Conservation (phyloP, 176 grass and related monocot species). For the Canna indica region DNA sequence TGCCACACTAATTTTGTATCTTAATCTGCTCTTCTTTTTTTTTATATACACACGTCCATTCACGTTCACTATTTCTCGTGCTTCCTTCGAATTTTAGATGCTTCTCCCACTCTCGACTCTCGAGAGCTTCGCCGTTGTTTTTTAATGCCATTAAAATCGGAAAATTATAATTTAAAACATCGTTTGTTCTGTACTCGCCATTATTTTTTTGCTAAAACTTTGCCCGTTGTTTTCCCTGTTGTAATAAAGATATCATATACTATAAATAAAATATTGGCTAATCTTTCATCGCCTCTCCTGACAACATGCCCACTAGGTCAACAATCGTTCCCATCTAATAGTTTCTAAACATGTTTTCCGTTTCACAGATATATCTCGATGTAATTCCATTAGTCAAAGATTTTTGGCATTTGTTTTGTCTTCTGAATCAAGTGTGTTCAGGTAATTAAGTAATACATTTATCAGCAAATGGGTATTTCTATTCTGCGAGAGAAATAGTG, state of each 20-base stretch:
- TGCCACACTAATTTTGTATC: background rate
- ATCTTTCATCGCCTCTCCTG: too few relatives aligned
- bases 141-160: constrained; percentile 24
- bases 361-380: too few relatives aligned
- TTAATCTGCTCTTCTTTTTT: background rate
- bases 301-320: too few relatives aligned
- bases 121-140: constrained; percentile 32
- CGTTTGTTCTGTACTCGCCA: background rate
- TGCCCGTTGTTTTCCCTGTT: too few relatives aligned
- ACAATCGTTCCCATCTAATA: too few relatives aligned
- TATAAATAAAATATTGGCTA: too few relatives aligned
- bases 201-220: too few relatives aligned
- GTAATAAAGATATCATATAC: too few relatives aligned
- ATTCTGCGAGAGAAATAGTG: background rate
- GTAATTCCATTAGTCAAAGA: too few relatives aligned
- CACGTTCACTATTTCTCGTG: constrained; percentile 20
- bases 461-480: background rate
- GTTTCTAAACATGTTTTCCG: too few relatives aligned
- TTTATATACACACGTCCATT: background rate
- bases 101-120: constrained; percentile 48
- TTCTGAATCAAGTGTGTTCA: background rate
- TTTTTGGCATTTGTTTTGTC: too few relatives aligned
- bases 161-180: background rate
- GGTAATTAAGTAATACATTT: background rate
- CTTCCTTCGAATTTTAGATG: constrained; percentile 59